Evolutionary conservation across 768 basidiomycete genomes (phyloP).

Genomic region (Clathrus columnatus): DNA sequence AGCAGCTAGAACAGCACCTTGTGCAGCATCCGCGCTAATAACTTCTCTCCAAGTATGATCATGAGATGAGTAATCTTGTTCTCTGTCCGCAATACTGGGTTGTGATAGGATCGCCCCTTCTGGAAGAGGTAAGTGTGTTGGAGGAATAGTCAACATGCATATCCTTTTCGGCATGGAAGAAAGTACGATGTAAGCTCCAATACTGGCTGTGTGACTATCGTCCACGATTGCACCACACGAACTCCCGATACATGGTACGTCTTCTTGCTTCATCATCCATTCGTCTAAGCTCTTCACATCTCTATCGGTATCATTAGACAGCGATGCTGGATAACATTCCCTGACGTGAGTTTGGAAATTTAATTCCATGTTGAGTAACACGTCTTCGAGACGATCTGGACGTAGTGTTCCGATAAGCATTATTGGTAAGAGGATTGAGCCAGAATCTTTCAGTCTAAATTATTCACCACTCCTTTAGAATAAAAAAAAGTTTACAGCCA

Average conservation of each 20-base stretch:
- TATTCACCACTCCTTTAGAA: background rate
- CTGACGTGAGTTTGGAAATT: background rate
- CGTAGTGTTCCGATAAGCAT: background rate
- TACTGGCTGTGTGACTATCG: background rate
- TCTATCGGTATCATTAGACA: background rate
- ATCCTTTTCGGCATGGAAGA: background rate
- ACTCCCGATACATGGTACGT: background rate
- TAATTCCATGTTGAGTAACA: background rate
- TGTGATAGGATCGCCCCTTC: slow-evolving; percentile 1
- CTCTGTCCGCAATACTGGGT: slow-evolving; percentile 5
- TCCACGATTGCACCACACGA: background rate
- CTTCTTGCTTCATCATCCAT: background rate
- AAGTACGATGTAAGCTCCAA: slow-evolving; percentile 1
- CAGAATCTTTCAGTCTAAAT: background rate
- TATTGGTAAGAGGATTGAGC: background rate
- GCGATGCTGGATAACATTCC: background rate
- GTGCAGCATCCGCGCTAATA: background rate
- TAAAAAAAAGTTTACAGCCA: background rate
- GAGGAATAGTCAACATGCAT: slow-evolving; percentile 2
- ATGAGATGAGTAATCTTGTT: background rate
- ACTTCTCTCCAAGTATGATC: background rate
- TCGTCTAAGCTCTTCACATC: background rate
- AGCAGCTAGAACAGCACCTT: background rate
- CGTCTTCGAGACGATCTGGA: background rate
- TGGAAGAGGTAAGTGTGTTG: background rate